These are phyloP conservation scores for Alternaria sp. DNA, from an alignment of 2,329 filamentous ascomycete genomes.

Conservation along the genomic window DNA sequence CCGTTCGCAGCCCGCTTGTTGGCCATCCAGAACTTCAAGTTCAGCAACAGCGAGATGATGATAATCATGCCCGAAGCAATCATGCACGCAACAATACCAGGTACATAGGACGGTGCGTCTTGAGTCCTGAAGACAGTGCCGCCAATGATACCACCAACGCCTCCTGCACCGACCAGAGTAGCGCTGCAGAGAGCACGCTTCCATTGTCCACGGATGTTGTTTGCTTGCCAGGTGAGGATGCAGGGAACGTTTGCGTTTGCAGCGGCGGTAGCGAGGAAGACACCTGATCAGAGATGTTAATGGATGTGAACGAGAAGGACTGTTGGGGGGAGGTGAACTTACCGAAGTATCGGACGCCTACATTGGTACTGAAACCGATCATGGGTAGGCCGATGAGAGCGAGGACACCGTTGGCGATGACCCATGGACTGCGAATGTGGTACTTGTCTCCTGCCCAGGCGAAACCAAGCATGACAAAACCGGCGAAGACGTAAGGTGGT, in stretches of 20 bases:
- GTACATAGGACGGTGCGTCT: constrained; percentile 47
- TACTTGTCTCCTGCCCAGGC: constrained; percentile 73
- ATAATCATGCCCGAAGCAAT: constrained; percentile 48
- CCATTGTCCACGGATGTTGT: constrained; percentile 89
- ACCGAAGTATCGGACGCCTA: constrained; percentile 68
- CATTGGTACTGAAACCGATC: constrained; percentile 70
- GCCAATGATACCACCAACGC: constrained; percentile 81
- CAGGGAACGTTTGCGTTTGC: constrained; percentile 79
- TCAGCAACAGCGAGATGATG: constrained; percentile 41
- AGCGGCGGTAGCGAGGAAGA: constrained; percentile 77
- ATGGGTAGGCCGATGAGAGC: constrained; percentile 74
- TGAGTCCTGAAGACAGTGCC: constrained; percentile 71
- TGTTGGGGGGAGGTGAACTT: background rate
- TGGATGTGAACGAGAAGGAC: background rate
- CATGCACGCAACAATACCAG: constrained; percentile 50
- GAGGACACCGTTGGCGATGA: constrained; percentile 71
- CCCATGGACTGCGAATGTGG: constrained; percentile 70
- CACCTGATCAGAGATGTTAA: constrained; percentile 45
- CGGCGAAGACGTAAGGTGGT: constrained; percentile 39
- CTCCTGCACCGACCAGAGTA: constrained; percentile 77
- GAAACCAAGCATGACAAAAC: constrained; percentile 55
- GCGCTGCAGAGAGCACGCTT: constrained; percentile 82
- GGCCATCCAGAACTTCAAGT: constrained; percentile 44
- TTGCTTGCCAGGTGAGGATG: constrained; percentile 80
- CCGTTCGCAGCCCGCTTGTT: constrained; percentile 52